Evolutionary conservation across 176 grass and related monocot genomes (phyloP), one percentile per base, ranked within the genome.

Genomic region (Phoenix roebelenii): DNA sequence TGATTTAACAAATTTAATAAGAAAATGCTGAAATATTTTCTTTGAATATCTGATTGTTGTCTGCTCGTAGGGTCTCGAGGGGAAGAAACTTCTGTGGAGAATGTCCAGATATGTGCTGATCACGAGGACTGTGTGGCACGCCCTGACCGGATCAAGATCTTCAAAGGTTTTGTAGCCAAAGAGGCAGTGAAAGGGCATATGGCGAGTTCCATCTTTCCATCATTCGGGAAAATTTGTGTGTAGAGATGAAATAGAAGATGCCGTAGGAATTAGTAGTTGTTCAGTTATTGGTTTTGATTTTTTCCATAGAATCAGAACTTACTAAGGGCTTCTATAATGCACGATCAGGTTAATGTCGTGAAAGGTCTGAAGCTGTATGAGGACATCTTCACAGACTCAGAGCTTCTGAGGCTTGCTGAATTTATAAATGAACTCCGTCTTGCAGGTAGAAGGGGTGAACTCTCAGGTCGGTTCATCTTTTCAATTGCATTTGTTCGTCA

Each of bases 311-410:
- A 15, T 52, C n/a, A 60, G 22, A 17, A 39, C 71, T 63, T 52
- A 56, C 25, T 80, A 25, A 77, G 66, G 54, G 52, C 28, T 75
- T 59, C 81, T 64, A 7, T 65, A 16, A 63, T 61, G 10, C 83
- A 69, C 51, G 28, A 64, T 53, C 85, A 98, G 94, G 94, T 98
- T 68, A 98, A 98, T 20, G 82, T 98, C 15, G 88, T 98, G 29
- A 98, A 98, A 69, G 94, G 94, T 23, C 52, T 98, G 57, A 98
- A 98, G 85, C 70, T 93, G 60, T 98, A 98, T 67, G 88, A 98
- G 79, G 82, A 92, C 39, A 86, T 89, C 23, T 92, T 98, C 66
- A 93, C 85, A 28, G 74, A 77, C 58, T 89, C 81, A 1, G 94
- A 98, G 82, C 85, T 98, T 73, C 15, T 81, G 62, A 80, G 75